A percentile compares a stretch with the other conserved stretches of the same genome.
These are phyloP conservation scores for Moesziomyces aphidis DNA, from an alignment of 1,284 basidiomycete genomes.

Conservation along the genomic window DNA sequence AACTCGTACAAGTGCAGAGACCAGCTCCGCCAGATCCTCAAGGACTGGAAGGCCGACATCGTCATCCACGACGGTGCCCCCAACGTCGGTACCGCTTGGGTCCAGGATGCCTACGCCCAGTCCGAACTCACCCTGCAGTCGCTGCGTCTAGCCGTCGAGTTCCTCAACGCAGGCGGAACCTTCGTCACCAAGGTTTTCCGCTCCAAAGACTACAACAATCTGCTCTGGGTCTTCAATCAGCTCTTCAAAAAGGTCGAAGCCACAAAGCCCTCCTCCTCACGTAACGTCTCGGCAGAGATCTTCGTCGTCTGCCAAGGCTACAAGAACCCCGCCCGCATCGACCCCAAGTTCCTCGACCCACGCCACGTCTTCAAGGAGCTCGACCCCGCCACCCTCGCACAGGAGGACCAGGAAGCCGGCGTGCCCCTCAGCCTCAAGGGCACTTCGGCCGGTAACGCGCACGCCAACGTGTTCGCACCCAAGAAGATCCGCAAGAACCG, in stretches of 20 bases:
- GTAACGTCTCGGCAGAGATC: slow-evolving; percentile 99
- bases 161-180: slow-evolving; percentile 85
- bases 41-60: slow-evolving; percentile 99
- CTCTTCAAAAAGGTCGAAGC: slow-evolving; percentile 96
- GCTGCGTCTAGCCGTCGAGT: slow-evolving; percentile 95
- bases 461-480: slow-evolving; percentile 89
- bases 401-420: slow-evolving; percentile 27
- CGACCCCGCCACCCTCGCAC: slow-evolving; percentile 64
- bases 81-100: slow-evolving; percentile 99
- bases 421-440: slow-evolving; percentile 53
- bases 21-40: slow-evolving; percentile 86
- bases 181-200: slow-evolving; percentile 99
- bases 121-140: slow-evolving; percentile 96
- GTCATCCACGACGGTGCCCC: slow-evolving; percentile 99
- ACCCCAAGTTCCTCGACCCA: slow-evolving; percentile 97
- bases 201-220: slow-evolving; percentile 97
- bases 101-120: slow-evolving; percentile 98
- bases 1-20: slow-evolving; percentile 92
- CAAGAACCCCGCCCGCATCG: slow-evolving; percentile 92
- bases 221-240: slow-evolving; percentile 99
- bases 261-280: slow-evolving; percentile 96
- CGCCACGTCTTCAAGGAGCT: slow-evolving; percentile 97
- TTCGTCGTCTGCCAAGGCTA: slow-evolving; percentile 98
- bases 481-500: slow-evolving; percentile 94
- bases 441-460: slow-evolving; percentile 59